These are phyloP conservation scores for Hansenula sp. DNA, from an alignment of 1,139 yeast genomes.

Conservation along the genomic window DNA sequence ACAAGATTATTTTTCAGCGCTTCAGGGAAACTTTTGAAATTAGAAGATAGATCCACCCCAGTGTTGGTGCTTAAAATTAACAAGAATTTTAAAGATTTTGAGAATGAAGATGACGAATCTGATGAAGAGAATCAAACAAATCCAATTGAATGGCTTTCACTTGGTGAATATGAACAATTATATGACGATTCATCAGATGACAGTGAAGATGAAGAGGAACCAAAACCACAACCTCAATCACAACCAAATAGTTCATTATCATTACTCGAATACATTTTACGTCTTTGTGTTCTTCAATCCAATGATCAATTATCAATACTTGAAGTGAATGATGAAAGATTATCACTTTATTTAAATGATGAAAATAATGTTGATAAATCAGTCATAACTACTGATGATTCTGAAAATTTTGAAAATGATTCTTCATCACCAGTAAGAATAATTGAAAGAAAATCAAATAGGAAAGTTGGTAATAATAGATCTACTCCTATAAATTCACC, in stretches of 20 bases:
- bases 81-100: slow-evolving; percentile 22
- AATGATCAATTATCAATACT: slow-evolving; percentile 54
- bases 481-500: slow-evolving; percentile 1
- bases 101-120: slow-evolving; percentile 16
- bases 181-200: slow-evolving; percentile 9
- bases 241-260: slow-evolving; percentile 39
- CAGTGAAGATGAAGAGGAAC: slow-evolving; percentile 5
- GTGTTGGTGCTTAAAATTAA: slow-evolving; percentile 59
- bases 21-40: slow-evolving; percentile 60
- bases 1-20: slow-evolving; percentile 65
- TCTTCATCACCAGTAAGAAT: slow-evolving; percentile 5
- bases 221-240: slow-evolving; percentile 1
- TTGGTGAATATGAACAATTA: slow-evolving; percentile 27
- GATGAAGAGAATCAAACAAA: slow-evolving; percentile 19
- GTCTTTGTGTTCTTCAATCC: slow-evolving; percentile 59
- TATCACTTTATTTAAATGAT: slow-evolving; percentile 59
- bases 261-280: slow-evolving; percentile 58
- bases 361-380: slow-evolving; percentile 31
- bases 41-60: slow-evolving; percentile 64
- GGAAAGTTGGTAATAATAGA: neutral
- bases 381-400: neutral
- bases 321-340: slow-evolving; percentile 61
- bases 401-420: slow-evolving; percentile 1
- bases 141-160: slow-evolving; percentile 27
- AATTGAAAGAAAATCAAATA: slow-evolving; percentile 1